These are phyloP conservation scores for Eutrema salsugineum DNA, from an alignment of 441 rosid species.

Conservation along the genomic window DNA sequence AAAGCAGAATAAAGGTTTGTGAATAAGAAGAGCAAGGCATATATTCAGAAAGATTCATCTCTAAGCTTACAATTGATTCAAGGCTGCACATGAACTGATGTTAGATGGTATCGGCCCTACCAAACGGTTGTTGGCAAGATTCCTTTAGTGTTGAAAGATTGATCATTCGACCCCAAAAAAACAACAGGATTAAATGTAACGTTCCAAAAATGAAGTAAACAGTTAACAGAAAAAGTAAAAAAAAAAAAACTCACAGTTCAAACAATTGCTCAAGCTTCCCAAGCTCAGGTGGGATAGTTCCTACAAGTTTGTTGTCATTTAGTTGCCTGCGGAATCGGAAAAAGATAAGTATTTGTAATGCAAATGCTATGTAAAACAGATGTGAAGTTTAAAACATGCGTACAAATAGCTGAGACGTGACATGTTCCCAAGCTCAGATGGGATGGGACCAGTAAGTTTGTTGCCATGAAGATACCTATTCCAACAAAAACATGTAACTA, in stretches of 20 bases:
- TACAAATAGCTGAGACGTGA: slow-evolving; percentile 88
- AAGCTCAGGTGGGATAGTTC: slow-evolving; percentile 80
- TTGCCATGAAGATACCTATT: slow-evolving; percentile 82
- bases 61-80: slow-evolving; percentile 70
- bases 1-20: background rate
- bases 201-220: background rate
- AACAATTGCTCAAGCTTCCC: slow-evolving; percentile 82
- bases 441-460: slow-evolving; percentile 75
- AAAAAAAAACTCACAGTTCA: slow-evolving; percentile 57
- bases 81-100: slow-evolving; percentile 72
- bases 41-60: background rate
- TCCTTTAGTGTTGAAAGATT: slow-evolving; percentile 37
- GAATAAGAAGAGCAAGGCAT: background rate
- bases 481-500: background rate
- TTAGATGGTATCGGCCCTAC: slow-evolving; percentile 80
- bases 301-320: slow-evolving; percentile 63
- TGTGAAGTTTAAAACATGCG: slow-evolving; percentile 5
- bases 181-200: background rate
- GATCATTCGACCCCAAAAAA: background rate
- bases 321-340: slow-evolving; percentile 50
- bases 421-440: slow-evolving; percentile 94
- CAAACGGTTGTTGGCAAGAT: slow-evolving; percentile 77
- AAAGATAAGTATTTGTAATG: background rate
- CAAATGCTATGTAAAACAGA: background rate
- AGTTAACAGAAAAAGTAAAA: background rate